Conservation (phyloP, 768 basidiomycete species). For the Suillus subaureus region DNA sequence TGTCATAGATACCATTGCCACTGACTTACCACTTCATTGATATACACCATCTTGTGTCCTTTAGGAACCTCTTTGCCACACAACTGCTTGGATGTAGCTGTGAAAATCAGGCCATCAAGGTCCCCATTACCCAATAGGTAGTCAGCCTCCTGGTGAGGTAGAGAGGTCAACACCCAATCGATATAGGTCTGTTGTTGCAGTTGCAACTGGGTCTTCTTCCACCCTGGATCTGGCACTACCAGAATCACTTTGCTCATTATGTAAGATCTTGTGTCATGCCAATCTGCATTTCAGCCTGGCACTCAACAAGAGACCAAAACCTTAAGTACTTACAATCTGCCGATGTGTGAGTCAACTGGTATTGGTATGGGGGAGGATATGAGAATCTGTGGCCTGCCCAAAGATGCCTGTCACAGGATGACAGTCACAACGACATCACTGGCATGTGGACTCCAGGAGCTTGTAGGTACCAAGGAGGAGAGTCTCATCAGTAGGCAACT, state of each 20-base stretch:
- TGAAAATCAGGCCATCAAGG: background rate
- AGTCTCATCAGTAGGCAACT: no score
- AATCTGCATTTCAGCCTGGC: background rate
- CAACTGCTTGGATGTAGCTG: background rate
- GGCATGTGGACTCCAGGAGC: no score
- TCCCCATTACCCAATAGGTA: background rate
- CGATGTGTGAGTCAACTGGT: background rate
- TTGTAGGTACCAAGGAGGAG: no score
- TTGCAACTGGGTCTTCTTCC: background rate
- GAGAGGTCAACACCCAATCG: background rate
- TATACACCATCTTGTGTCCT: background rate
- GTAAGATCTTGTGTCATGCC: background rate
- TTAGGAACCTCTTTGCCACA: background rate
- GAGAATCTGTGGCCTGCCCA: no score
- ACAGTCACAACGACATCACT: no score
- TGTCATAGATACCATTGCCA: background rate
- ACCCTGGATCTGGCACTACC: background rate
- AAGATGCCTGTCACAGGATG: no score
- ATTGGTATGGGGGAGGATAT: background rate
- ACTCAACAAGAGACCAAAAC: background rate
- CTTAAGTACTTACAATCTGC: background rate
- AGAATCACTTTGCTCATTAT: background rate
- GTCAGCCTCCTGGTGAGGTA: background rate
- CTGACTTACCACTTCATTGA: constrained; percentile 1
- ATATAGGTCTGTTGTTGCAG: background rate